Percentiles rank a stretch among this genome's conserved stretches.
These are phyloP conservation scores for Vanrija humicola DNA, from an alignment of 1,284 basidiomycete species.

Conservation along the genomic window DNA sequence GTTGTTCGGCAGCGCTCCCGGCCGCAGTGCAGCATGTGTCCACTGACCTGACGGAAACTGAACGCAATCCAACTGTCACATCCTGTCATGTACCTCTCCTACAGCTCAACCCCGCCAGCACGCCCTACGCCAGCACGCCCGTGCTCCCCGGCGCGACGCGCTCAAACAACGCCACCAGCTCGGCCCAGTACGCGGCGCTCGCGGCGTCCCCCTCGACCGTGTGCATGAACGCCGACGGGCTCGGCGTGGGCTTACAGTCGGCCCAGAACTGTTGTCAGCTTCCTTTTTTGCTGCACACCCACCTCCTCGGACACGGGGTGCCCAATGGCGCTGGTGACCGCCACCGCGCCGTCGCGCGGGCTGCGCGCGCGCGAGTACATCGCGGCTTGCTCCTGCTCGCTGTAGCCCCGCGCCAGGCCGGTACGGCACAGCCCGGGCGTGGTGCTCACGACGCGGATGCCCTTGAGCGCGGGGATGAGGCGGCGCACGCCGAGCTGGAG, in stretches of 20 bases:
- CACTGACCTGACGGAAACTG: too few species aligned
- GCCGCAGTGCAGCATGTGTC: too few species aligned
- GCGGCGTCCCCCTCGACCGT: background rate
- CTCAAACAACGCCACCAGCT: background rate
- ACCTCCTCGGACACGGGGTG: background rate
- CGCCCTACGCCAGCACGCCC: too few species aligned
- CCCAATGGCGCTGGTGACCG: background rate
- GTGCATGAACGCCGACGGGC: background rate
- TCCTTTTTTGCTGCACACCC: background rate
- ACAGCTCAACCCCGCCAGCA: too few species aligned
- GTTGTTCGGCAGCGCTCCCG: too few species aligned
- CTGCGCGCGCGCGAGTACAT: background rate
- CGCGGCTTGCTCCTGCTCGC: background rate
- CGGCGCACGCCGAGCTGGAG: constrained; percentile 21
- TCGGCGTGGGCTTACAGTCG: background rate
- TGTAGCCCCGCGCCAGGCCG: constrained; percentile 17
- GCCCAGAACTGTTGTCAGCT: background rate
- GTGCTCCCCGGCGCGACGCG: background rate
- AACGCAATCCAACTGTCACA: too few species aligned
- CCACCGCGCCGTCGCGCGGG: background rate
- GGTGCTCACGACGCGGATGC: constrained; percentile 10
- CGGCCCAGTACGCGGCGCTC: background rate
- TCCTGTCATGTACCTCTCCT: too few species aligned
- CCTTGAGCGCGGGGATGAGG: constrained; percentile 12
- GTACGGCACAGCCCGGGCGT: constrained; percentile 18